Evolutionary conservation across 2,329 filamentous ascomycete species (phyloP).

Genomic region (Alternaria brassicae): DNA sequence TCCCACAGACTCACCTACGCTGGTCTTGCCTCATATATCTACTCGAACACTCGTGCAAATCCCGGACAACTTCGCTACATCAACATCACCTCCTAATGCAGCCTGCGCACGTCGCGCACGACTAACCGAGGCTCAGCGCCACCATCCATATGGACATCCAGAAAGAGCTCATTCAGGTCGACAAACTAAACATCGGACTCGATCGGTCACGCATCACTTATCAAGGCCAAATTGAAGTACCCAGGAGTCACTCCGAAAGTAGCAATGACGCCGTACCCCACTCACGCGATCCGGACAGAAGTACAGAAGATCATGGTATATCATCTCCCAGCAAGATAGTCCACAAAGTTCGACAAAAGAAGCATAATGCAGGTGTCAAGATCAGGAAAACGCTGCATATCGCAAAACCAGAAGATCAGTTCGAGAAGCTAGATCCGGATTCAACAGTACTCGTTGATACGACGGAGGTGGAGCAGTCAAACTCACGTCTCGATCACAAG

Average conservation of each 20-base stretch:
- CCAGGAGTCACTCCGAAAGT: slow-evolving; percentile 18
- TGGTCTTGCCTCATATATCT: too few relatives aligned
- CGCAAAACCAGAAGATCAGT: slow-evolving; percentile 26
- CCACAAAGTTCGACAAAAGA: slow-evolving; percentile 28
- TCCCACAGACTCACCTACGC: neutral
- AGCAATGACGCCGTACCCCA: slow-evolving; percentile 32
- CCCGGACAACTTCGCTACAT: neutral
- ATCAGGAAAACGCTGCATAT: slow-evolving; percentile 35
- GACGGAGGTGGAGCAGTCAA: slow-evolving; percentile 14
- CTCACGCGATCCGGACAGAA: neutral
- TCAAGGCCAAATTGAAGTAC: slow-evolving; percentile 20
- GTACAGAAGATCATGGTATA: neutral
- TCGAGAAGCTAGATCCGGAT: neutral
- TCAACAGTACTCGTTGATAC: slow-evolving; percentile 26
- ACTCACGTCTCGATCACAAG: slow-evolving; percentile 27
- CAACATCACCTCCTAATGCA: neutral
- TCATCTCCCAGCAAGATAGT: slow-evolving; percentile 20
- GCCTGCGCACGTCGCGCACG: neutral
- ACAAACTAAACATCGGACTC: slow-evolving; percentile 18
- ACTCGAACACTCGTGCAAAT: neutral
- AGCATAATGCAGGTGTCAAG: slow-evolving; percentile 31
- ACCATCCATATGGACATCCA: slow-evolving; percentile 23
- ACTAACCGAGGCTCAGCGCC: neutral
- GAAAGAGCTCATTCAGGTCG: slow-evolving; percentile 34
- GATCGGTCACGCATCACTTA: slow-evolving; percentile 22